Conservation (phyloP, 2,329 filamentous ascomycete species). For the Exophiala spinifera region DNA sequence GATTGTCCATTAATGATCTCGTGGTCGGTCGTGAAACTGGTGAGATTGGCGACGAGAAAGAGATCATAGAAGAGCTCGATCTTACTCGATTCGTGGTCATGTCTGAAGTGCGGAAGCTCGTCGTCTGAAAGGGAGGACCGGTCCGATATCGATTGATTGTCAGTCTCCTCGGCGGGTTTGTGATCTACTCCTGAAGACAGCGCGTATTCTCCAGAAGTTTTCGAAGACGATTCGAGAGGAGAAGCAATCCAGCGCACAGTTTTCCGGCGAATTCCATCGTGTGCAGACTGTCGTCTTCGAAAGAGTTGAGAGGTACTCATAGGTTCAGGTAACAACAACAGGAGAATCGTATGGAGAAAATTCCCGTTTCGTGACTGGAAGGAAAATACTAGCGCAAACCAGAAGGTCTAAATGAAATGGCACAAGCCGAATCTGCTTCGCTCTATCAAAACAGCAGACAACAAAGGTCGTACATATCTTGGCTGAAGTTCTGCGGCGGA, state of each 20-base stretch:
- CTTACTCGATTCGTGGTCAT: constrained; percentile 51
- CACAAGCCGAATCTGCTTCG: too few relatives aligned
- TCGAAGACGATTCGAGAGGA: not conserved
- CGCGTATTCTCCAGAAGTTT: not conserved
- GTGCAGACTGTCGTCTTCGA: too few relatives aligned
- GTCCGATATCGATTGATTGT: not conserved
- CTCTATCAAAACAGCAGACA: too few relatives aligned
- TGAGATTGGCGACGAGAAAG: constrained; percentile 63
- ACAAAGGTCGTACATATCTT: too few relatives aligned
- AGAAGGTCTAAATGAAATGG: too few relatives aligned
- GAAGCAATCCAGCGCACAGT: not conserved
- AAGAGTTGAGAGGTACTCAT: too few relatives aligned
- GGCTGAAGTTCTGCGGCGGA: too few relatives aligned
- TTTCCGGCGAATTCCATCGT: too few relatives aligned
- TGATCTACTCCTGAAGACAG: not conserved
- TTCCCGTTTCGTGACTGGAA: too few relatives aligned
- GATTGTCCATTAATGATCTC: constrained; percentile 52
- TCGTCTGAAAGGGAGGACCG: not conserved
- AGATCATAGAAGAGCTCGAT: constrained; percentile 60
- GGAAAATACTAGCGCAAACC: too few relatives aligned
- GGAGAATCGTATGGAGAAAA: too few relatives aligned
- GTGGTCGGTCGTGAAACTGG: constrained; percentile 57
- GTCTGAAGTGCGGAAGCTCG: constrained; percentile 34
- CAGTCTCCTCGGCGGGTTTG: not conserved
- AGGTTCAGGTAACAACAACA: too few relatives aligned